Base-by-base conservation (phyloP, 441 rosid species). In the Gossypium schwendimanii region DNA sequence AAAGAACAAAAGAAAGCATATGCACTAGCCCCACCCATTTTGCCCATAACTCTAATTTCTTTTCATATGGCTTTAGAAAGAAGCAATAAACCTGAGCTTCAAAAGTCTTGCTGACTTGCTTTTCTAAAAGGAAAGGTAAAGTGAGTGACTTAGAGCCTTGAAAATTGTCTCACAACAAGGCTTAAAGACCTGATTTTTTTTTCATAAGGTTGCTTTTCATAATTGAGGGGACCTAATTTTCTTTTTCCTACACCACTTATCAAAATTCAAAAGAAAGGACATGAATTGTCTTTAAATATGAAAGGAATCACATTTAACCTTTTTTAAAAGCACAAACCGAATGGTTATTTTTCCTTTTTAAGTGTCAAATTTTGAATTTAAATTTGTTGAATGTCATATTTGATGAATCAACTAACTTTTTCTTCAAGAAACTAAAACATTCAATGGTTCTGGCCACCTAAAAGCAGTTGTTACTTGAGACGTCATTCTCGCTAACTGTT, bases 201-300 rank as follows among this genome's bases (percentile, higher is more conserved):
- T 28, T 4, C 68, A 33, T 49, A 79, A 80, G 74, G 65, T 68
- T 70, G 75, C 82, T 84, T 82, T 81, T 66, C 3, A 73, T 9
- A 76, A 72, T 70, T 53, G 73, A 74, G 39, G 77, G 10, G 83
- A 78, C 81, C 77, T 18, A 39, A 2, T 1, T 47, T 2, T 47
- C 4, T 47, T 31, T 69, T 28, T 15, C 17, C 59, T 66, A 39
- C 31, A 23, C 18, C 8, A 57, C 57, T 53, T 18, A 63, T 36
- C 26, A 9, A 36, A 9, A n/a, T 39, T 39, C 28, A 31, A 17
- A 62, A 63, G 31, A 72, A 45, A 23, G 70, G 73, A 77, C 74
- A 78, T 73, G 55, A 50, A 14, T 47, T 47, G 53, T 14, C 53
- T 14, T 2, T 47, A n/a, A 15, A 47, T 3, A n/a, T 14, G 60